Evolutionary conservation across 2,329 filamentous ascomycete species (phyloP), one percentile per base, ranked within the genome.

Genomic region (Trichoderma polysporum): DNA sequence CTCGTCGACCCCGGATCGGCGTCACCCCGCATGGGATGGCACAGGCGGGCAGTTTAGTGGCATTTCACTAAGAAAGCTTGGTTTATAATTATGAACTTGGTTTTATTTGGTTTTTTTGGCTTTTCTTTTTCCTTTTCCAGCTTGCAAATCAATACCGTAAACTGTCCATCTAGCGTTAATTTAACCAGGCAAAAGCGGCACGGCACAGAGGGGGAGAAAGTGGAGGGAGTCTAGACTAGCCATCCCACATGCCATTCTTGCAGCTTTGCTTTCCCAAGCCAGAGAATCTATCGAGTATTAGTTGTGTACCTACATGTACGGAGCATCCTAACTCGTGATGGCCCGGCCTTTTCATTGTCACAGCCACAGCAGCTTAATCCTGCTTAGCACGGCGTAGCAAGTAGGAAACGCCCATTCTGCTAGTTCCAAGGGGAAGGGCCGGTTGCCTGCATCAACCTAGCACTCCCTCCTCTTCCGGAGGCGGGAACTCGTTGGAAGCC

Each of bases 361-460:
- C 37, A 57, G 35, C 54, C 54, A 35, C 57, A 47, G 45, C 19
- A 37, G 29, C 52, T 29, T n/a, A n/a, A n/a, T n/a, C n/a, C 19
- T 19, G 4, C 19, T 47, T 47, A 4, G 17, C 19, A n/a, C n/a
- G n/a, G n/a, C n/a, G n/a, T n/a, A n/a, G n/a, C n/a, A 45, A 45
- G 9, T 19, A 17, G 22, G 41, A 45, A 45, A 45, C 41, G 41
- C 41, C 39, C 41, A 45, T 47, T 10, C n/a, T 47, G n/a, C 25
- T 45, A n/a, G 37, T 39, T 53, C 47, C 41, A 31, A 41, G 60
- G 50, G 50, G 37, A 63, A 63, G 60, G 63, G 54, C 63, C 63
- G 63, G 63, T 66, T 66, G 63, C 63, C 41, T 59, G 63, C 63
- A 66, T 66, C 54, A 31, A 33, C 17, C 25, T 39, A 29, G 22